phyloP scores from a whole-genome alignment of 495 filamentous ascomycete genomes.

The Xylaria telfairii region DNA sequence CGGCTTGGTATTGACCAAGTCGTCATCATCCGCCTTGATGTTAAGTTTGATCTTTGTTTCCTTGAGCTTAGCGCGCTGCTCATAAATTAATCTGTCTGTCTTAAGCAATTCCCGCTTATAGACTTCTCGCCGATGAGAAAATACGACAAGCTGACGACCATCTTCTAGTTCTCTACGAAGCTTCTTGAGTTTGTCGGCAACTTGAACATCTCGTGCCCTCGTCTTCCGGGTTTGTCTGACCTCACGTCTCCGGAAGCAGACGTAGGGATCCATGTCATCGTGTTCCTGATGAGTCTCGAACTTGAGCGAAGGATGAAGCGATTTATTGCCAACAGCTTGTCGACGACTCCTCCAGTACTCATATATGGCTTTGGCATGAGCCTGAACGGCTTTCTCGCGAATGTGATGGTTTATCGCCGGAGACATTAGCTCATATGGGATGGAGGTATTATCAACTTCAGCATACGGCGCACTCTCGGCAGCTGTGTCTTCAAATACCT shows the following conservation, averaged over 20 bases:
- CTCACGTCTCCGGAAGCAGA: constrained; percentile 96
- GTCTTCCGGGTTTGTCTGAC: constrained; percentile 95
- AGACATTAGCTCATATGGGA: constrained; percentile 81
- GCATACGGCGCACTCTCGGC: constrained; percentile 83
- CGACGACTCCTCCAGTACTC: constrained; percentile 85
- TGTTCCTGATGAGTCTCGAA: constrained; percentile 91
- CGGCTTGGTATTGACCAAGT: constrained; percentile 90
- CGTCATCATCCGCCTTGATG: constrained; percentile 92
- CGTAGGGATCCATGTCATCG: constrained; percentile 95
- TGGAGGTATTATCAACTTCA: constrained; percentile 82
- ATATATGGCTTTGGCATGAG: constrained; percentile 86
- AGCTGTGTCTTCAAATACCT: constrained; percentile 89
- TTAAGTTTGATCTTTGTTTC: constrained; percentile 85
- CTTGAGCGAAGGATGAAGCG: constrained; percentile 80
- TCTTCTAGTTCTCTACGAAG: constrained; percentile 92
- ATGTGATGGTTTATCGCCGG: constrained; percentile 65
- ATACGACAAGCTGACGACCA: constrained; percentile 76
- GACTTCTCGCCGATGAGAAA: constrained; percentile 79
- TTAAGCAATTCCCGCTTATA: constrained; percentile 77
- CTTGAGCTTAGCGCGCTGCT: constrained; percentile 78
- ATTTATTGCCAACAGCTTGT: constrained; percentile 65
- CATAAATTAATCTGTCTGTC: constrained; percentile 76
- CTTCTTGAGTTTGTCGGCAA: constrained; percentile 90
- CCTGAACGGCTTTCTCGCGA: constrained; percentile 62
- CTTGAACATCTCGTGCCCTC: constrained; percentile 89